A percentile compares a stretch with the other conserved stretches of the same genome.
Evolutionary conservation across 371 early-diverging fungal genomes (phyloP).

Genomic region (Chytridiales sp.): DNA sequence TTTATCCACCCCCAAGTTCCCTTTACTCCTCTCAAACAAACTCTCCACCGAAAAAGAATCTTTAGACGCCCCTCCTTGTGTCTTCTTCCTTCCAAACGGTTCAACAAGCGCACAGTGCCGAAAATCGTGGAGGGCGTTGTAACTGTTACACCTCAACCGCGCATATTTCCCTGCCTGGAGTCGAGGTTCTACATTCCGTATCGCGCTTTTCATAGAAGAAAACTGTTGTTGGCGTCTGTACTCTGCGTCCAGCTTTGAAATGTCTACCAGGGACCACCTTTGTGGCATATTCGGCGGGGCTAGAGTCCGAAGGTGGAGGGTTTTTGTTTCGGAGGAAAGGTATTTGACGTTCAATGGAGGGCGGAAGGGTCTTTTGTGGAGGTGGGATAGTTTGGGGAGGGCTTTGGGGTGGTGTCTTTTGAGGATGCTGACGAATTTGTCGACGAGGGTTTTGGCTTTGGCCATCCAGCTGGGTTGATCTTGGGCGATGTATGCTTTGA

Average conservation of each 20-base stretch:
- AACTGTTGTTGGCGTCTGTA: too few relatives aligned
- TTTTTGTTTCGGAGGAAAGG: constrained; percentile 16
- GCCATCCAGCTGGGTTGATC: constrained; percentile 32
- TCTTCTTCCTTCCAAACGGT: not conserved
- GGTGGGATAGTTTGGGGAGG: constrained; percentile 10
- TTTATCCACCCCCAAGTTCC: too few relatives aligned
- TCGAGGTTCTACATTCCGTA: too few relatives aligned
- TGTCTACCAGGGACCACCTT: constrained; percentile 31
- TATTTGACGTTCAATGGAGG: constrained; percentile 7
- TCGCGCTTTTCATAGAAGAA: too few relatives aligned
- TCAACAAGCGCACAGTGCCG: constrained; percentile 1
- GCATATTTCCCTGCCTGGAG: too few relatives aligned
- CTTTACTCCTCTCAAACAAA: too few relatives aligned
- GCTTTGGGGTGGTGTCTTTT: constrained; percentile 17
- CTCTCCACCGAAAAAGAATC: not conserved
- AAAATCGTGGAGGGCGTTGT: not conserved
- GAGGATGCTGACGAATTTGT: constrained; percentile 19
- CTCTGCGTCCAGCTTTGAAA: not conserved
- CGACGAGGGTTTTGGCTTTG: constrained; percentile 24
- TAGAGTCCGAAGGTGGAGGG: constrained; percentile 13
- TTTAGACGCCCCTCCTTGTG: not conserved
- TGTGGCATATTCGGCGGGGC: constrained; percentile 18
- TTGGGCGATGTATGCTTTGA: constrained; percentile 29
- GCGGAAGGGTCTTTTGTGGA: constrained; percentile 29
- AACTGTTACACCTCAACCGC: constrained; percentile 7